A percentile compares a stretch with the other conserved stretches of the same genome.
phyloP scores from a whole-genome alignment of 176 grass and related monocot genomes.

The Melocanna baccifera region DNA sequence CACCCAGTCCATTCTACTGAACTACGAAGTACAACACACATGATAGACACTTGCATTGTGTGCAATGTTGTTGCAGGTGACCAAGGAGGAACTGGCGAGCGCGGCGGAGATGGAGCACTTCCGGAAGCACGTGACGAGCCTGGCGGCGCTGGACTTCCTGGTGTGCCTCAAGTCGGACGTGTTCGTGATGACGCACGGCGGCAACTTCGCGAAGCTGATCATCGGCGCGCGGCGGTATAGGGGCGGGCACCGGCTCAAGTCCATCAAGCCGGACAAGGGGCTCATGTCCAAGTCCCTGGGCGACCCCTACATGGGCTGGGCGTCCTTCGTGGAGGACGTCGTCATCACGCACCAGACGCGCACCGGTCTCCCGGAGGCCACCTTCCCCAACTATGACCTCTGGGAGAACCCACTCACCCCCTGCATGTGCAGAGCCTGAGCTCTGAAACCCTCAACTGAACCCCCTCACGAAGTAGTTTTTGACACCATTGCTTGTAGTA shows the following conservation, averaged over 20 bases:
- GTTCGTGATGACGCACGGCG: conserved; percentile 81
- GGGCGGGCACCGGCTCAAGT: conserved; percentile 65
- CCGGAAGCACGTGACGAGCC: conserved; percentile 82
- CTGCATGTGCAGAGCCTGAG: conserved; percentile 70
- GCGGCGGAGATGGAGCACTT: conserved; percentile 63
- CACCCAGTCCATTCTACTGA: too few species aligned
- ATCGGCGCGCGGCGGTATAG: conserved; percentile 65
- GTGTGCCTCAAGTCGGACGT: conserved; percentile 84
- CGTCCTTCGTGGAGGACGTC: conserved; percentile 63
- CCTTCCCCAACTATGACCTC: conserved; percentile 70
- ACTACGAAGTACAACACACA: too few species aligned
- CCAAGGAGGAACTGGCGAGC: conserved; percentile 78
- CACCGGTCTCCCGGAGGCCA: conserved; percentile 65
- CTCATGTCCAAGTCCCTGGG: conserved; percentile 85
- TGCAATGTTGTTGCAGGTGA: conserved; percentile 39
- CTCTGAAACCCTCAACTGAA: neutral
- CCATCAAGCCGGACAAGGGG: conserved; percentile 85
- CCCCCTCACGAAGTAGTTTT: too few species aligned
- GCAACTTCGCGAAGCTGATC: conserved; percentile 84
- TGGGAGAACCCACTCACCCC: conserved; percentile 81
- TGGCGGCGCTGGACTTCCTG: conserved; percentile 79
- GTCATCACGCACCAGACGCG: conserved; percentile 56
- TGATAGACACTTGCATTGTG: neutral
- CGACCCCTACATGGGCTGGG: conserved; percentile 79
- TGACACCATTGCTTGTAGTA: neutral